phyloP scores from a whole-genome alignment of 306 rosid species.

The Senna siamea region DNA sequence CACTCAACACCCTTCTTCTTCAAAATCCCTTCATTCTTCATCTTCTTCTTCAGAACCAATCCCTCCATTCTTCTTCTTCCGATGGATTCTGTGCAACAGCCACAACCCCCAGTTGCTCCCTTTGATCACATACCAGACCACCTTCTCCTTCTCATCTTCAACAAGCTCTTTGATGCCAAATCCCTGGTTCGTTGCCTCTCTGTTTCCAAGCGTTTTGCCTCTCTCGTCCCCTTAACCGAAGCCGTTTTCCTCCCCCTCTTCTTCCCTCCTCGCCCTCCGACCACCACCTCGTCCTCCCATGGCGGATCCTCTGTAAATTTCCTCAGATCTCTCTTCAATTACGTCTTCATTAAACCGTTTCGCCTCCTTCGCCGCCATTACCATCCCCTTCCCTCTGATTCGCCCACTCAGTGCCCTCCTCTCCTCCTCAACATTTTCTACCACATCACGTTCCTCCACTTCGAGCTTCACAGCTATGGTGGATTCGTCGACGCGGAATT shows the following conservation, averaged over 20 bases:
- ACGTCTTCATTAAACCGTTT: not conserved
- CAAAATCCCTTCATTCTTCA: not conserved
- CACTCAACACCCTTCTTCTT: no score
- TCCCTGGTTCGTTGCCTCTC: slow-evolving; percentile 47
- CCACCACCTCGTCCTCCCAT: not conserved
- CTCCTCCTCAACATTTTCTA: not conserved
- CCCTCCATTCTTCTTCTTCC: not conserved
- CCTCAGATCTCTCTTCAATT: not conserved
- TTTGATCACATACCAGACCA: slow-evolving; percentile 47
- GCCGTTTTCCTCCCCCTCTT: slow-evolving; percentile 42
- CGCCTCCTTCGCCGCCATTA: not conserved
- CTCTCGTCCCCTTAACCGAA: slow-evolving; percentile 38
- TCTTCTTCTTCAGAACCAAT: not conserved
- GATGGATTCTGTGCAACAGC: slow-evolving; percentile 8
- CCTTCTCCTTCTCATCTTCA: slow-evolving; percentile 42
- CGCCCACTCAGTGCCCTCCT: slow-evolving; percentile 1
- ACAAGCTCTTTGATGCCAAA: slow-evolving; percentile 41
- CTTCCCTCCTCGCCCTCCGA: not conserved
- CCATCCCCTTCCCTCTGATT: not conserved
- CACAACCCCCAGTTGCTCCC: not conserved
- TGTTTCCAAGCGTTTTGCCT: slow-evolving; percentile 47
- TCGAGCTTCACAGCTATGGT: not conserved
- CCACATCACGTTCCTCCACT: not conserved
- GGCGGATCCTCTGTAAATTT: not conserved
- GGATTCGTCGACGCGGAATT: not conserved